Conservation (phyloP, 352 stramenopile genomes). For the Phytophthora foliorum region DNA sequence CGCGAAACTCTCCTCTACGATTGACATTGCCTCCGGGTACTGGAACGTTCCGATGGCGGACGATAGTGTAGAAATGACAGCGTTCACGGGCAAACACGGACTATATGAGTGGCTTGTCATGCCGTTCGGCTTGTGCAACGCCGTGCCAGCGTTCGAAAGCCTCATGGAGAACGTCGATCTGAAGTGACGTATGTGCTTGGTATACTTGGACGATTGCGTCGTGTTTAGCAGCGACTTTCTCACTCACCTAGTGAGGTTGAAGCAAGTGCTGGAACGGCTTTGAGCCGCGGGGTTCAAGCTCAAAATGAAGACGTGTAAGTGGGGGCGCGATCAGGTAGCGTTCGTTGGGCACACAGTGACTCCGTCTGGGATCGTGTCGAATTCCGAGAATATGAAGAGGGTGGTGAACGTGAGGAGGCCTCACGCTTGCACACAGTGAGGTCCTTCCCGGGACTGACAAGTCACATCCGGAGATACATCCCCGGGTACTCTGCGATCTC, state of each 20-base stretch:
- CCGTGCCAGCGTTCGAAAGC: conserved; percentile 1
- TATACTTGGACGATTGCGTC: no score
- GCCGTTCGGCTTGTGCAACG: conserved; percentile 9
- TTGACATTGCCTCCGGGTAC: neutral
- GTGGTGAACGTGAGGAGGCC: neutral
- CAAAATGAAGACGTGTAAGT: neutral
- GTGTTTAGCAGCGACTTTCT: no score
- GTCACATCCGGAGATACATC: neutral
- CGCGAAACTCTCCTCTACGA: neutral
- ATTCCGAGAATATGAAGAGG: no score
- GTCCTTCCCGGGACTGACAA: neutral
- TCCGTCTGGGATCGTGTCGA: neutral
- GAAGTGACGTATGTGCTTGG: no score
- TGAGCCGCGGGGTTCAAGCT: neutral
- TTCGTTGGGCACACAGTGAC: neutral
- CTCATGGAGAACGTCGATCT: conserved; percentile 5
- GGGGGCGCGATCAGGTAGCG: neutral
- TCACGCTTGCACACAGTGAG: neutral
- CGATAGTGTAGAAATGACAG: neutral
- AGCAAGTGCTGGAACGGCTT: neutral
- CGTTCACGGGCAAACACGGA: neutral
- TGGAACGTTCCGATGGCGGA: neutral
- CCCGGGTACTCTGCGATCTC: no score
- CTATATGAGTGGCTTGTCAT: neutral
- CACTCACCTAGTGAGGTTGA: neutral